These are phyloP conservation scores for Aspergillus ochraceus DNA, from an alignment of 2,329 filamentous ascomycete species.

Conservation along the genomic window DNA sequence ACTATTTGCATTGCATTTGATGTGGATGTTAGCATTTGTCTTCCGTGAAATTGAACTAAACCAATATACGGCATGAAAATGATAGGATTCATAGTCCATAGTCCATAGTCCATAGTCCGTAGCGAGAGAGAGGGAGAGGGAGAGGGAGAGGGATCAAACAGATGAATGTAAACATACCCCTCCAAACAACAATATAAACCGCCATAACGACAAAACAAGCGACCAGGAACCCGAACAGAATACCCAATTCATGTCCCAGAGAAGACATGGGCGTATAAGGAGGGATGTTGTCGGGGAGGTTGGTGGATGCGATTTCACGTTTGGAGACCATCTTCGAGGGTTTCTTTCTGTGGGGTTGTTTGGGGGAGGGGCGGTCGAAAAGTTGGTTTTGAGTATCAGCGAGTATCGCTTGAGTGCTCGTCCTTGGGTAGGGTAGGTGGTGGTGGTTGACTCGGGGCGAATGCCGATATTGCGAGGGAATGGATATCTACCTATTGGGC, in stretches of 20 bases:
- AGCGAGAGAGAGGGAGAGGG: too few relatives aligned
- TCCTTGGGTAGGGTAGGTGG: too few relatives aligned
- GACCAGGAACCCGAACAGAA: conserved; percentile 41
- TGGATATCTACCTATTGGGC: too few relatives aligned
- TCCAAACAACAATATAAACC: conserved; percentile 37
- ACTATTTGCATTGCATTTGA: neutral
- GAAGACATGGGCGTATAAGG: conserved; percentile 32
- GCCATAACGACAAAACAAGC: conserved; percentile 34
- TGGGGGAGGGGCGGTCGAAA: too few relatives aligned
- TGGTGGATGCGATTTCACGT: neutral
- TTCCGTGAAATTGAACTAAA: too few relatives aligned
- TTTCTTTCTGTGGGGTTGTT: neutral
- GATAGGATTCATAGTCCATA: too few relatives aligned
- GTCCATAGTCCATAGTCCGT: too few relatives aligned
- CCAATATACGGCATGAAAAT: too few relatives aligned
- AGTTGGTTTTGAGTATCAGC: too few relatives aligned
- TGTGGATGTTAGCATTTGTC: neutral
- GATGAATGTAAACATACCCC: conserved; percentile 22
- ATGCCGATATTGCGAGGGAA: too few relatives aligned
- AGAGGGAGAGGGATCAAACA: neutral
- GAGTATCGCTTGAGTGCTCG: too few relatives aligned
- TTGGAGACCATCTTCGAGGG: neutral
- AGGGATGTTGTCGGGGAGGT: conserved; percentile 17
- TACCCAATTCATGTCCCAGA: conserved; percentile 37
- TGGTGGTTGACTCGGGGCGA: too few relatives aligned